Conservation (phyloP, 1,139 yeast genomes). For the Pichia sp. region DNA sequence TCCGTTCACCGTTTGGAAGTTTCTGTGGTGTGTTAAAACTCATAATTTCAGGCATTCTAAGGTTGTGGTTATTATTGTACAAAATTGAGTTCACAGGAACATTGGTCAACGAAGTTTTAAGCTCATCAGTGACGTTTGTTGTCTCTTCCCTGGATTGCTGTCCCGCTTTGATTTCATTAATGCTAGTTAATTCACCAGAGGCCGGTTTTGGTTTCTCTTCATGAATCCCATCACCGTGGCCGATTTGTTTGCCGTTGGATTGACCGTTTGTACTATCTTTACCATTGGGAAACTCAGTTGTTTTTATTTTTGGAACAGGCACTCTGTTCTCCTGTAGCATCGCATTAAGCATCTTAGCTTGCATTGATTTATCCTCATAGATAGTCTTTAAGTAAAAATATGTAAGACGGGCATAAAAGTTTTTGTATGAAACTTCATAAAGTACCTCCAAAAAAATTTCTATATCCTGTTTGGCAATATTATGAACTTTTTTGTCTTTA, state of each 20-base stretch:
- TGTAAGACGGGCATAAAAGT: constrained; percentile 25
- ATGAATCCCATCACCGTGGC: not conserved
- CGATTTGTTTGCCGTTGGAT: not conserved
- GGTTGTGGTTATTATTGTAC: not conserved
- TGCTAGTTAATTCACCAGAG: too few relatives aligned
- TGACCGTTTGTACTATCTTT: not conserved
- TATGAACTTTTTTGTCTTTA: constrained; percentile 23
- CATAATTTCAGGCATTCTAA: not conserved
- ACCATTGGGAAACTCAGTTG: not conserved
- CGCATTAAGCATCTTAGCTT: constrained; percentile 19
- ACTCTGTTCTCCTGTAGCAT: constrained; percentile 9
- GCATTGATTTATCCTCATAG: constrained; percentile 24
- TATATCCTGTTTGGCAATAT: constrained; percentile 24
- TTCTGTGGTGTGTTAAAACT: not conserved
- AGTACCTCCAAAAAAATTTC: constrained; percentile 21
- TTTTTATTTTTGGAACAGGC: not conserved
- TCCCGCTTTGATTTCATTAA: too few relatives aligned
- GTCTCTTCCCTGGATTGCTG: not conserved
- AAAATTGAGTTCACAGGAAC: constrained; percentile 1
- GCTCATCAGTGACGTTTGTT: not conserved
- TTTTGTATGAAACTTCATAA: constrained; percentile 18
- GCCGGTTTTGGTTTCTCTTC: too few relatives aligned
- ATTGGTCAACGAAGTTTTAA: not conserved
- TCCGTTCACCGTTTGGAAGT: not conserved
- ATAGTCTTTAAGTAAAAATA: constrained; percentile 23